Conservation (phyloP, 2,329 filamentous ascomycete species). For the Diaporthe humulicola region DNA sequence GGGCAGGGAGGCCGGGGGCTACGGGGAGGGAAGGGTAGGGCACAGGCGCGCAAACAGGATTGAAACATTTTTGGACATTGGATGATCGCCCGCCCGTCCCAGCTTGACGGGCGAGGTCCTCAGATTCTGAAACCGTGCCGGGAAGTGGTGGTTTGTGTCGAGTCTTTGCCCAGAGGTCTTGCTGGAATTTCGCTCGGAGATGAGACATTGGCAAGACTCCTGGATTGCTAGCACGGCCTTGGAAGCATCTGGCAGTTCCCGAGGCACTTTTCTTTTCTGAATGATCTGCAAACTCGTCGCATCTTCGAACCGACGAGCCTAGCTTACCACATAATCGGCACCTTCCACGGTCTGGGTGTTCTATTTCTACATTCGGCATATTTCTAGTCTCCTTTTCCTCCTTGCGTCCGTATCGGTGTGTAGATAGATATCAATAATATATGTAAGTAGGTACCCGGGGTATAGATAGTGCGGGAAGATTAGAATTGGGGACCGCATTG, state of each 20-base stretch:
- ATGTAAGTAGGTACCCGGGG: neutral
- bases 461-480: neutral
- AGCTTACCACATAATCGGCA: constrained; percentile 7
- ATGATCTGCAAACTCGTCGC: constrained; percentile 24
- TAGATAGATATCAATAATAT: neutral
- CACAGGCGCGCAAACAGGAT: constrained; percentile 15
- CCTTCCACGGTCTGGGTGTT: neutral
- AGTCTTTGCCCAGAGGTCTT: constrained; percentile 6
- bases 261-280: neutral
- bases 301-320: neutral
- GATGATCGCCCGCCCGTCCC: constrained; percentile 25
- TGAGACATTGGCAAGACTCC: constrained; percentile 30
- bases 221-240: constrained; percentile 1
- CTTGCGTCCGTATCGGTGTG: neutral
- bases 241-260: constrained; percentile 8
- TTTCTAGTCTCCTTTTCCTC: neutral
- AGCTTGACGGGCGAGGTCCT: constrained; percentile 14
- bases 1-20: neutral
- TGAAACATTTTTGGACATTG: constrained; percentile 18
- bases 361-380: neutral
- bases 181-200: constrained; percentile 22
- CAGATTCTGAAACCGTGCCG: constrained; percentile 18
- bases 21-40: neutral
- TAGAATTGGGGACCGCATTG: neutral
- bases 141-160: constrained; percentile 13